phyloP scores from a whole-genome alignment of 345 rosid genomes.

The Erysimum cheiranthoides region DNA sequence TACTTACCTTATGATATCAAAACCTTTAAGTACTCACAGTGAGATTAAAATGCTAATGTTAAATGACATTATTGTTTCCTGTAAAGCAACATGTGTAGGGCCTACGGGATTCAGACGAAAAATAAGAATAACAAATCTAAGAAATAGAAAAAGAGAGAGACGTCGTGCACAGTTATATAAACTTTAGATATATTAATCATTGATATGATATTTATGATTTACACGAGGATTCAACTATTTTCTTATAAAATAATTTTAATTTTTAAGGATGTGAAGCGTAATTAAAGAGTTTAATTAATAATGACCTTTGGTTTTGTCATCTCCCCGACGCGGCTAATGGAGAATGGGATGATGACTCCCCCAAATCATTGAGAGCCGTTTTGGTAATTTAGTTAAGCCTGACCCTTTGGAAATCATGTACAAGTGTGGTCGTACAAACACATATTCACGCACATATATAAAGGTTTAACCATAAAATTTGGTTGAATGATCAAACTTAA shows the following conservation, averaged over 20 bases:
- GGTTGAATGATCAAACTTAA: background rate
- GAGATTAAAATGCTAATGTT: background rate
- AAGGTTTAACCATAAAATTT: constrained; percentile 6
- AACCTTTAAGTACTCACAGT: background rate
- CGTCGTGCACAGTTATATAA: background rate
- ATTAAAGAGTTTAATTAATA: background rate
- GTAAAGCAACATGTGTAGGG: constrained; percentile 11
- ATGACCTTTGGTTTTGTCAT: constrained; percentile 28
- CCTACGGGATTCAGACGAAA: background rate
- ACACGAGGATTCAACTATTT: constrained; percentile 44
- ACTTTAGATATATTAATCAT: background rate
- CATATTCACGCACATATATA: background rate
- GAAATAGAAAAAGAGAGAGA: background rate
- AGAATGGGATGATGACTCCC: constrained; percentile 48
- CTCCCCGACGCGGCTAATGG: constrained; percentile 50
- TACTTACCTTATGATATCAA: background rate
- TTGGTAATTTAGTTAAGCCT: background rate
- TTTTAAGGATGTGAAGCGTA: constrained; percentile 24
- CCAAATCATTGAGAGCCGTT: constrained; percentile 52
- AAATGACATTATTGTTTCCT: background rate
- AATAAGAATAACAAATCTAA: background rate
- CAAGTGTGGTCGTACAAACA: background rate
- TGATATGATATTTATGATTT: constrained; percentile 31
- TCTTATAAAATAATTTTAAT: background rate
- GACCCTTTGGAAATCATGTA: background rate